Base-by-base conservation (phyloP, 257 asterid genomes). In the Salvia hispanica region DNA sequence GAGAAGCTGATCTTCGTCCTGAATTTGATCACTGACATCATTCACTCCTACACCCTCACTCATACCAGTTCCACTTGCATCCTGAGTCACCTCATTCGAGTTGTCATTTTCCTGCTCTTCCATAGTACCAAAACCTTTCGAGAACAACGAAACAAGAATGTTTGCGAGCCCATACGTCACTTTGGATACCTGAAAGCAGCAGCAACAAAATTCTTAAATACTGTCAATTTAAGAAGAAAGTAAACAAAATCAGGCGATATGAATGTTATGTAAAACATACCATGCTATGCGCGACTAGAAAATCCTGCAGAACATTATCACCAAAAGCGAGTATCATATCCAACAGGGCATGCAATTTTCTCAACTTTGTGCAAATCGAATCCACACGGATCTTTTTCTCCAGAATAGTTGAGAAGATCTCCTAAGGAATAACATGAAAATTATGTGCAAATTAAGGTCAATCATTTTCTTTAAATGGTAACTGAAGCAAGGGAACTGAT, bases 41-140 rank as follows among this genome's bases (percentile, higher is more conserved):
- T 85, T 85, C 55, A 76, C 40, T 56, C 99, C 99, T 15, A 79
- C 77, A 44, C 99, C 99, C 69, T 91, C 95, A 67, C 97, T 96
- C 91, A 94, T 87, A 66, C 99, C 99, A 9, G 95, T 94, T 71
- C 97, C 99, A 68, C 69, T 77, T 48, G 90, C 92, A 69, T 94
- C 95, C 71, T 83, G 80, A 72, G 85, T 80, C 53, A 37, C 69
- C 67, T 80, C 93, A 7, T 79, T 75, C 51, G 62, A 64, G 54
- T 75, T 53, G 36, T 83, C 91, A 58, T 71, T 70, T 43, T 76
- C 77, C 72, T 83, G 83, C n/a, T 85, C 96, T 62, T 91, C 93
- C 18, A 71, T 55, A 51, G 78, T 72, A 48, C 99, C 97, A 76
- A 73, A 88, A 34, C 97, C 99, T 78, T 84, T 83, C 63, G 86